Conservation (phyloP, 2,329 filamentous ascomycete genomes). For the Exophiala mesophila region DNA sequence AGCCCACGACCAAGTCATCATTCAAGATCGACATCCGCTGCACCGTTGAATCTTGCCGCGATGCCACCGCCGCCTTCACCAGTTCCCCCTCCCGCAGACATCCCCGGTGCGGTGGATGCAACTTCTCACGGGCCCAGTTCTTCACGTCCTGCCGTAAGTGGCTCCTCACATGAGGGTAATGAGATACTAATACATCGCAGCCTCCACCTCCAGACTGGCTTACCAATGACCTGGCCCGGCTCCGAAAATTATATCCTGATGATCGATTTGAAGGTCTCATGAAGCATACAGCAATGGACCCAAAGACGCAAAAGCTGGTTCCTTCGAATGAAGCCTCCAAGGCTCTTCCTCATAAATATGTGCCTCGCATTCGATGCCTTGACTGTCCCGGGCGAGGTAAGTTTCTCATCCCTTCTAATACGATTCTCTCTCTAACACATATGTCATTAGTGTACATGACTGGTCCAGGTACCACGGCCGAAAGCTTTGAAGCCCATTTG, state of each 20-base stretch:
- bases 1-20: conserved; percentile 24
- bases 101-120: conserved; percentile 39
- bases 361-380: conserved; percentile 83
- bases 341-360: conserved; percentile 70
- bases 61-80: conserved; percentile 48
- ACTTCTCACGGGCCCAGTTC: conserved; percentile 40
- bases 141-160: conserved; percentile 42
- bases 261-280: conserved; percentile 86
- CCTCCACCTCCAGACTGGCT: conserved; percentile 87
- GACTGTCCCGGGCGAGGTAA: conserved; percentile 80
- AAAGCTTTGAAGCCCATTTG: conserved; percentile 89
- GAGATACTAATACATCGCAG: too few species aligned
- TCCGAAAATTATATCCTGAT: conserved; percentile 66
- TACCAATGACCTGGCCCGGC: conserved; percentile 62
- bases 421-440: neutral
- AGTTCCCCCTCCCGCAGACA: conserved; percentile 39
- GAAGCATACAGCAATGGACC: conserved; percentile 80
- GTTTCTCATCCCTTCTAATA: neutral
- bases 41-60: conserved; percentile 29
- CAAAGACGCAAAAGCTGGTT: conserved; percentile 61
- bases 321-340: conserved; percentile 49
- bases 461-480: conserved; percentile 74
- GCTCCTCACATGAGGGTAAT: too few species aligned
- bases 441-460: conserved; percentile 67
- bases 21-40: conserved; percentile 34